Evolutionary conservation across 257 asterid species (phyloP).

Genomic region (Gentiana dahurica): DNA sequence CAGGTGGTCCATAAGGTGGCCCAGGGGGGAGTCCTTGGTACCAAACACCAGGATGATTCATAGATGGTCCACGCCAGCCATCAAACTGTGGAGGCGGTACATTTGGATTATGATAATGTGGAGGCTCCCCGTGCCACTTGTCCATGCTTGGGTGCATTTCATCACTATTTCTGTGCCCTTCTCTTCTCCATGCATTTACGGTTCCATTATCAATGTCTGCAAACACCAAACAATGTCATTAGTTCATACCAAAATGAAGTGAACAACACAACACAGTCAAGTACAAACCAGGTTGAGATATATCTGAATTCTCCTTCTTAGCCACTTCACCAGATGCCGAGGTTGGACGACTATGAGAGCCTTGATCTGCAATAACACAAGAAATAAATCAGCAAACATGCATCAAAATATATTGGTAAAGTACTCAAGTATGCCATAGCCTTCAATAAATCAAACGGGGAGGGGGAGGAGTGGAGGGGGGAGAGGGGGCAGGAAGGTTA

Average conservation of each 20-base stretch:
- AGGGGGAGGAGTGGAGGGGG: too few relatives aligned
- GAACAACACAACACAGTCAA: constrained; percentile 5
- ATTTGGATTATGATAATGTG: constrained; percentile 44
- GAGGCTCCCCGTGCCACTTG: constrained; percentile 79
- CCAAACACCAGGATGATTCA: constrained; percentile 78
- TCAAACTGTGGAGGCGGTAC: constrained; percentile 66
- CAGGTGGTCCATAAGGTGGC: constrained; percentile 66
- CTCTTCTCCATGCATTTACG: constrained; percentile 49
- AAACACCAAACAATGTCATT: constrained; percentile 10
- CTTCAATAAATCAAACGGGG: too few relatives aligned
- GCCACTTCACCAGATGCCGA: constrained; percentile 55
- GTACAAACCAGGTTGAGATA: constrained; percentile 48
- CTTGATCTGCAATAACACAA: constrained; percentile 30
- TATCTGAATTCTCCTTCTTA: constrained; percentile 30
- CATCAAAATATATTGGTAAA: too few relatives aligned
- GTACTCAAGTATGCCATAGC: too few relatives aligned
- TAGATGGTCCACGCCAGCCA: constrained; percentile 74
- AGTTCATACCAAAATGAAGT: not conserved
- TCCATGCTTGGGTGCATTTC: constrained; percentile 38
- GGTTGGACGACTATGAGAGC: constrained; percentile 44
- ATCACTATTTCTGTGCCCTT: constrained; percentile 46
- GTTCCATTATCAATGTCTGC: constrained; percentile 50
- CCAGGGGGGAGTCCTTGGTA: constrained; percentile 75
- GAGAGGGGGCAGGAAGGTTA: too few relatives aligned
- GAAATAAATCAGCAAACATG: too few relatives aligned